Evolutionary conservation across 2,329 filamentous ascomycete genomes (phyloP), one percentile per base, ranked within the genome.

Genomic region (Amauroascus verrucosus): DNA sequence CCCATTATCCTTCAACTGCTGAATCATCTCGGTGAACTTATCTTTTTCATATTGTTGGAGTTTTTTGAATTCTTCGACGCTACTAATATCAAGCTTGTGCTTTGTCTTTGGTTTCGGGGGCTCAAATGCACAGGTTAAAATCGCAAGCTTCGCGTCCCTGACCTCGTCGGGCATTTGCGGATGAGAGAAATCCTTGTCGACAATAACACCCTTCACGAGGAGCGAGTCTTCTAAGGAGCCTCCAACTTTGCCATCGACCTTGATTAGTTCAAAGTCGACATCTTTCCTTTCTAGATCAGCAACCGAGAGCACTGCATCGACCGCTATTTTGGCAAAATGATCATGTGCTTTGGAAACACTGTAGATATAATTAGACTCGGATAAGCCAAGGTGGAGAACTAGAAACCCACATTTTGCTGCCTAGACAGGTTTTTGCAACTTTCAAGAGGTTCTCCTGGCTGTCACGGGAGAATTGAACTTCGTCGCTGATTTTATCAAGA

Each of bases 151-250:
- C 67, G 93, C 94, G 72, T 98, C 89, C 63, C 78, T 81, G 59
- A 98, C 91, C 72, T 96, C 89, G 48, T 86, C 87, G 9, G 93
- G 93, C 93, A 98, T 98, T 75, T 98, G 93, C 11, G 93, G 93
- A 71, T 98, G 93, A 33, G 93, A 97, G 72, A 98, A 98, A 75
- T 98, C 94, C 77, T 98, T 98, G 81, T 98, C 93, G 70, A 98
- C 81, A 69, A 98, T 95, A 60, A 98, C 93, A 69, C 93, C 93
- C 75, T 97, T 94, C 63, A 98, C 91, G 41, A 98, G 82, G 28
- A 97, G 75, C 5, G 90, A 87, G 71, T 98, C 93, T 72, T 97
- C 91, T 16, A 98, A 79, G 26, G 91, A 75, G 56, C 94, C 93
- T 63, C 93, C 93, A 33, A 97, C 89, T 77, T 98, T 98, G 64